Evolutionary conservation across 306 rosid genomes (phyloP), one percentile per base, ranked within the genome.

Genomic region (Trifolium repens): DNA sequence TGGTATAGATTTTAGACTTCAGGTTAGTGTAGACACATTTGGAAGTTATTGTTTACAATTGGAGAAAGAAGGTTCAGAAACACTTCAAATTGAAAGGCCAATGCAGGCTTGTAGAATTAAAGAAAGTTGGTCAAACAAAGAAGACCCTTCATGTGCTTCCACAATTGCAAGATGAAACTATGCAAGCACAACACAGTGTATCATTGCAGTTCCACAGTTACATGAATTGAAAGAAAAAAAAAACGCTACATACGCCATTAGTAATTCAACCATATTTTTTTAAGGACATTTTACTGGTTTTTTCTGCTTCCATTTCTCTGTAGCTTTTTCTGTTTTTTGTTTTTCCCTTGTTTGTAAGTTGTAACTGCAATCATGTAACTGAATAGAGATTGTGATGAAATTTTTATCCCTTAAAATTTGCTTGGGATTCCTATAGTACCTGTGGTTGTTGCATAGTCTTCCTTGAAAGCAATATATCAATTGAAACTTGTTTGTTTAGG

Each of bases 1-100:
- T 54, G 80, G 87, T 26, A 88, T 94, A 79, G 96, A 92, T 84
- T 90, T 91, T 84, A 90, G 96, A 37, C 97, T 94, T 63, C 91
- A 94, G 65, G 96, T 94, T 67, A 88, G 80, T 46, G 57, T 80
- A 78, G 97, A 88, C 67, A 89, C 93, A 1, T 94, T 94, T 78
- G 74, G 79, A 79, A 92, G 69, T 71, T 94, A 88, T 80, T 94
- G 99, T 81, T 60, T 70, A 54, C 89, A 82, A 17, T 80, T 94
- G 81, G 96, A 94, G 73, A 85, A 72, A 62, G 96, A 94, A 86
- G 82, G 82, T 47, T 58, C 85, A 30, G 96, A 89, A 73, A 73
- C 59, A 66, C 75, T 77, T 32, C 94, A 86, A 83, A 90, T 94
- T 70, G 97, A 91, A 76, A 84, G 96, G 74, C 90, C 93, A 13